Percentiles rank a stretch among this genome's conserved stretches.
These are phyloP conservation scores for Lactifluus pinguis DNA, from an alignment of 768 basidiomycete species.

Conservation along the genomic window DNA sequence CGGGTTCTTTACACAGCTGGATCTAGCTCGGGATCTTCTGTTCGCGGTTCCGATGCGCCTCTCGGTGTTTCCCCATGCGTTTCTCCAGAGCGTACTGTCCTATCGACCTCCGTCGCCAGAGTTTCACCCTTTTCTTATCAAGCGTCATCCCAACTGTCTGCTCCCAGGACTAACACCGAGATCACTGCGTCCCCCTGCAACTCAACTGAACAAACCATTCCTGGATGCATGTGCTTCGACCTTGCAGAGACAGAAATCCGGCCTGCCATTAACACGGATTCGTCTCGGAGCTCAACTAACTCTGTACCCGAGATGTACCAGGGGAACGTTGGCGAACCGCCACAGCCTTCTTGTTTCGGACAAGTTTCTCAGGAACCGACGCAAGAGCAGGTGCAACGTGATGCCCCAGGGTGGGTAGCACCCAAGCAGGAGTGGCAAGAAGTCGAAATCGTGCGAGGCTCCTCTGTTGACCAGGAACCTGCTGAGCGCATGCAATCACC, in stretches of 20 bases:
- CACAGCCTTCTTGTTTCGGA: not conserved
- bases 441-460: slow-evolving; percentile 4
- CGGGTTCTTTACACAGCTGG: not conserved
- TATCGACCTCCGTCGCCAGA: not conserved
- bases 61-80: not conserved
- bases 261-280: slow-evolving; percentile 12
- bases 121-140: not conserved
- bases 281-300: slow-evolving; percentile 10
- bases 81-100: not conserved
- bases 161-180: not conserved
- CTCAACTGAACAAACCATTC: not conserved
- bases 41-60: not conserved
- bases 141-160: not conserved
- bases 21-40: not conserved
- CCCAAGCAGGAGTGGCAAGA: not conserved
- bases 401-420: not conserved
- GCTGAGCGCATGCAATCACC: not conserved
- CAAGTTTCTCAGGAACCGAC: not conserved
- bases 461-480: not conserved
- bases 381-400: not conserved
- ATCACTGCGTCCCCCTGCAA: not conserved
- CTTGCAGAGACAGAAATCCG: slow-evolving; percentile 11
- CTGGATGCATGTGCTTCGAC: not conserved
- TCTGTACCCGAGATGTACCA: slow-evolving; percentile 8
- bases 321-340: not conserved